Evolutionary conservation across 2,329 filamentous ascomycete genomes (phyloP), one percentile per base, ranked within the genome.

Genomic region (Pseudocercospora fuligena): DNA sequence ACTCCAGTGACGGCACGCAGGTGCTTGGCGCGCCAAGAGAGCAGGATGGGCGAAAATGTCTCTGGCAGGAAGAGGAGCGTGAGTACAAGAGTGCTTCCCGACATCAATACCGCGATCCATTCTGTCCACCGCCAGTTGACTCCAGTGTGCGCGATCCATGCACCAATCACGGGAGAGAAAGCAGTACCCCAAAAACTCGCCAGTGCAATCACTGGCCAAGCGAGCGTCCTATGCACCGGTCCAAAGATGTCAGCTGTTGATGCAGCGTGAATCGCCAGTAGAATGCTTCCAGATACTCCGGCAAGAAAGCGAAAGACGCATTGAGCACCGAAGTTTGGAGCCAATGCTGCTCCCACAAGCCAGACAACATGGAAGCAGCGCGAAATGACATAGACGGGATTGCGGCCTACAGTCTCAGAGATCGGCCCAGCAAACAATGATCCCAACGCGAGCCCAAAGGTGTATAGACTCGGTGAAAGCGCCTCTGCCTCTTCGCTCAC

Each of bases 21-120:
- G 61, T 77, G 75, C 25, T 69, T 65, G 2, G 77, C 77, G 61
- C 78, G 77, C 73, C 78, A 80, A 4, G 63, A 66, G 1, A 77
- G 62, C 12, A 77, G 61, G 21, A 75, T 69, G 0, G 81, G 82
- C 2, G 79, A 73, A 69, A 83, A 85, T 0, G 83, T 85, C 73
- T 86, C 84, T 3, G 82, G 83, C 5, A 83, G 75, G 65, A 82
- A 80, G 2, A 83, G 23, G 11, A 54, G 25, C 14, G 73, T 70
- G 25, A 72, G 25, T 5, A 69, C 29, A 9, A 73, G 63, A 1
- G 74, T 67, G 25, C 66, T 58, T 5, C 64, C 72, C 25, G 70
- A 67, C 0, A 75, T 60, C 12, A 73, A 68, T 21, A 75, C 62
- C 5, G 73, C 69, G 9, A 80, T 73, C 80, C 80, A 81, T 47